Conservation (phyloP, 257 asterid genomes). For the Mentha longifolia region DNA sequence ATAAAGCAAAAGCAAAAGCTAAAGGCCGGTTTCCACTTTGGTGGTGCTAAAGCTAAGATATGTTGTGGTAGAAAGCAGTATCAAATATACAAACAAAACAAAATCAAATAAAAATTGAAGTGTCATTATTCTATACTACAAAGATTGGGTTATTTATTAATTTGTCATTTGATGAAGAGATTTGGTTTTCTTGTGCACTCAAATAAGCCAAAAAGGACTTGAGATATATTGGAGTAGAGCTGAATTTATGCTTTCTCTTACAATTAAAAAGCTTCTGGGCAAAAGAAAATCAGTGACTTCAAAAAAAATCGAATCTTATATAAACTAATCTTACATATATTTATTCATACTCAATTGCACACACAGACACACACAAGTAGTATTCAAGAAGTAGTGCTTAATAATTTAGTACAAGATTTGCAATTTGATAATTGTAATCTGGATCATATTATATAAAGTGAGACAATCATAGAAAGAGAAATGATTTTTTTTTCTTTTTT, state of each 20-base stretch:
- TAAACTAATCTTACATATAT: neutral
- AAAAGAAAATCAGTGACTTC: neutral
- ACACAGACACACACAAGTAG: neutral
- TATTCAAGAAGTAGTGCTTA: slow-evolving; percentile 12
- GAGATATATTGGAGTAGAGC: neutral
- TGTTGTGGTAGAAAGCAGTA: slow-evolving; percentile 50
- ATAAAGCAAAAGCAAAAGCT: slow-evolving; percentile 53
- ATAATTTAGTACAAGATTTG: neutral
- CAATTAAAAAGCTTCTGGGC: neutral
- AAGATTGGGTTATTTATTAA: neutral
- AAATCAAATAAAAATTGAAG: neutral
- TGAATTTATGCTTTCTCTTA: neutral
- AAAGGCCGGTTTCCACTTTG: slow-evolving; percentile 46
- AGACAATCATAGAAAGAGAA: neutral
- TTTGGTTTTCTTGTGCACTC: neutral
- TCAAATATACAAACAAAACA: slow-evolving; percentile 9
- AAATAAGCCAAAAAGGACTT: slow-evolving; percentile 2
- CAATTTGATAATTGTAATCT: slow-evolving; percentile 3
- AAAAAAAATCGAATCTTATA: neutral
- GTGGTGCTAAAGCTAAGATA: slow-evolving; percentile 42
- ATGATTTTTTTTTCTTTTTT: neutral
- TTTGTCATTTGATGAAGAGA: neutral
- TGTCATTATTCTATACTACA: neutral
- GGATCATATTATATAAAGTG: neutral
- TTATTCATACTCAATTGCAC: neutral